Base-by-base conservation (phyloP, 345 rosid species). In the Psidium guajava region DNA sequence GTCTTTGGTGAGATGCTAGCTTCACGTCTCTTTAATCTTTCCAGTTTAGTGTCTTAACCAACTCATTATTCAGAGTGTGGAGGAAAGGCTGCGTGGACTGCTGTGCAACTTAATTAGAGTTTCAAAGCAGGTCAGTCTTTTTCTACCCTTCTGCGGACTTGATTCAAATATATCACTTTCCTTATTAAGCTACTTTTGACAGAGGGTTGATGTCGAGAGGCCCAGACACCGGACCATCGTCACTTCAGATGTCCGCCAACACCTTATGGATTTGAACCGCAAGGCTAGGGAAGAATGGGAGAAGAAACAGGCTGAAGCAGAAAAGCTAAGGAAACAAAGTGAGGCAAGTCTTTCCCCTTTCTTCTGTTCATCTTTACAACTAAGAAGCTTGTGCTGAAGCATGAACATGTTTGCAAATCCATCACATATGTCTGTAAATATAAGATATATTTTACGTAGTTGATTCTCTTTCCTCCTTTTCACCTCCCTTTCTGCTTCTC, bases 1-100 rank as follows among this genome's bases (percentile, higher is more conserved):
- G 88, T 98, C 99, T 82, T 91, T 95, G 97, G 99, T 98, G 86
- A 92, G 97, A 88, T 87, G 86, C 88, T 80, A 87, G 69, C 83
- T 84, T 77, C 77, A 32, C 24, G 91, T 52, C 82, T 75, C 58
- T 81, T 83, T 85, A 86, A 58, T 83, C 77, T 58, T 49, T 49
- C 27, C 28, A 27, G 84, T 54, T 51, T 28, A 49, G 25, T 83
- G 51, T 84, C 82, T 92, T 49, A 90, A 85, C 82, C 58, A 74
- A 85, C 86, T 90, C 57, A 13, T 54, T 87, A 84, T 86, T 85
- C 88, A 96, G 98, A 90, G 97, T 87, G 98, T 95, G 57, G 99
- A 96, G 94, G 99, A 98, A 93, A 95, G 99, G 90, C 87, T 98
- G 95, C 96, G 95, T 52, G 96, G 96, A 81, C 90, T 98, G 36